Evolutionary conservation across 805 yeast species (phyloP).

Genomic region (Maudiozyma bulderi): DNA sequence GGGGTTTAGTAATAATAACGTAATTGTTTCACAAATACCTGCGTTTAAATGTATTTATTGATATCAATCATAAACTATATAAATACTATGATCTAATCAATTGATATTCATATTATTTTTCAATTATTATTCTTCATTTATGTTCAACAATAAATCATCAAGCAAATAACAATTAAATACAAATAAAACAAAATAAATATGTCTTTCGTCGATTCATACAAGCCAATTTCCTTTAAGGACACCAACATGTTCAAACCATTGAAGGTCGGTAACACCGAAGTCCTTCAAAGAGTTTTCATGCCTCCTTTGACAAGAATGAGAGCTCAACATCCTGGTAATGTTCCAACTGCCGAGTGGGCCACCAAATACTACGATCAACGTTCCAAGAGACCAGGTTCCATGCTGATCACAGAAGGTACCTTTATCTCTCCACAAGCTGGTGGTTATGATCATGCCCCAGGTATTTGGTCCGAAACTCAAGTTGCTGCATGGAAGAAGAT

Average conservation of each 20-base stretch:
- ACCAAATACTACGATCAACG: constrained; percentile 45
- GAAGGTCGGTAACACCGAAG: constrained; percentile 30
- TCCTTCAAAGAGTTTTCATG: constrained; percentile 31
- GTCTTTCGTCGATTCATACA: constrained; percentile 12
- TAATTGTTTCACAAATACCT: not conserved
- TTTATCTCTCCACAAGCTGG: constrained; percentile 34
- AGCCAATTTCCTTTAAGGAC: constrained; percentile 14
- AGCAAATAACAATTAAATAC: not conserved
- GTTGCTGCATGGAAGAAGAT: constrained; percentile 40
- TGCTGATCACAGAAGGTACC: constrained; percentile 51
- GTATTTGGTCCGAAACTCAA: constrained; percentile 39
- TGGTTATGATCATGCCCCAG: constrained; percentile 36
- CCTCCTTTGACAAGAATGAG: constrained; percentile 38
- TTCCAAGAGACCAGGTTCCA: constrained; percentile 46
- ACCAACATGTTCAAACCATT: constrained; percentile 18
- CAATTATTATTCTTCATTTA: not conserved
- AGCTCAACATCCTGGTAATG: constrained; percentile 29
- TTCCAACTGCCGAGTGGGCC: constrained; percentile 34
- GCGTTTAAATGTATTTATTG: not conserved
- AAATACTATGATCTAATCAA: not conserved
- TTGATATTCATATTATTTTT: not conserved
- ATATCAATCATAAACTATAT: not conserved
- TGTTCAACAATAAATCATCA: not conserved
- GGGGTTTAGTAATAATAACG: not conserved
- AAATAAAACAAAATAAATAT: constrained; percentile 1